These are phyloP conservation scores for Ploettnerulaceae sp. DNA, from an alignment of 2,329 filamentous ascomycete genomes.

Conservation along the genomic window DNA sequence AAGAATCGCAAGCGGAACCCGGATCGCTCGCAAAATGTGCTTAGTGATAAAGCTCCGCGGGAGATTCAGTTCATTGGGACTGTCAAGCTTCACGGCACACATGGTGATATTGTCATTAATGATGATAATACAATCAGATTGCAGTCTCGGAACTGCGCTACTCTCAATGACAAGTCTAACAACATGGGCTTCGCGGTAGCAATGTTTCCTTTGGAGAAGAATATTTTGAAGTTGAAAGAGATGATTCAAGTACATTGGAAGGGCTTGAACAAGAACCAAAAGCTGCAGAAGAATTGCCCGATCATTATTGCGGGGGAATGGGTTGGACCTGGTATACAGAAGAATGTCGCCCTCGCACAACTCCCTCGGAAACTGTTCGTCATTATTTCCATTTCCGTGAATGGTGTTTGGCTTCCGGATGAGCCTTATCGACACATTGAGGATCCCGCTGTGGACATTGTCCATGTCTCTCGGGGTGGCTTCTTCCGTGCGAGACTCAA, in stretches of 20 bases:
- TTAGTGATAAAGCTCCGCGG: not conserved
- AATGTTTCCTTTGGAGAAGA: constrained; percentile 10
- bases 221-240: constrained; percentile 10
- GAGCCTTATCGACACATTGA: constrained; percentile 21
- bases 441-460: constrained; percentile 12
- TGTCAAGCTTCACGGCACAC: constrained; percentile 27
- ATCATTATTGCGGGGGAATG: constrained; percentile 28
- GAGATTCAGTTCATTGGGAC: constrained; percentile 15
- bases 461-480: constrained; percentile 24
- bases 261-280: constrained; percentile 10
- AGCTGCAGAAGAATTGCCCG: constrained; percentile 10
- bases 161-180: constrained; percentile 8
- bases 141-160: constrained; percentile 21
- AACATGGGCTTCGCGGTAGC: constrained; percentile 12
- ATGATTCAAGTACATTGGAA: constrained; percentile 8
- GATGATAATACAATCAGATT: constrained; percentile 15
- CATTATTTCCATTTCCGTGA: constrained; percentile 23
- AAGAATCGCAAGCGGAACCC: not conserved
- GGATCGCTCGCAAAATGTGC: not conserved
- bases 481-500: constrained; percentile 15
- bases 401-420: constrained; percentile 20
- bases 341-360: constrained; percentile 15
- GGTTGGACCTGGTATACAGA: constrained; percentile 24
- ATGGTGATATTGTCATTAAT: constrained; percentile 23
- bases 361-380: constrained; percentile 21